Conservation (phyloP, 2,329 filamentous ascomycete genomes). For the Arthrobotrys entomopaga region DNA sequence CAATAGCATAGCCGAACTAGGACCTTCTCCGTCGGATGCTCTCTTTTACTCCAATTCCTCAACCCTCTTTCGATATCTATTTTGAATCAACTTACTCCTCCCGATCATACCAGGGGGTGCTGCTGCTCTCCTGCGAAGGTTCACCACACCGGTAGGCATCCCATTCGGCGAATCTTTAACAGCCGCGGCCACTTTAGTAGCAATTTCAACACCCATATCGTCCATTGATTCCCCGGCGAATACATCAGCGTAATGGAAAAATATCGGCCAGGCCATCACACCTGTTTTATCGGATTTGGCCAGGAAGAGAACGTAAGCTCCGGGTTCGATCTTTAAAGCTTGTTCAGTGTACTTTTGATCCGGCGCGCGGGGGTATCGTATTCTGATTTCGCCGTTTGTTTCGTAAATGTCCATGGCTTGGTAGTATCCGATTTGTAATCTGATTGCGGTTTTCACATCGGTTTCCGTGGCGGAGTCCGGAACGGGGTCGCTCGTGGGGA, state of each 20-base stretch:
- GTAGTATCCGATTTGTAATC: background rate
- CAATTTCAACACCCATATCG: background rate
- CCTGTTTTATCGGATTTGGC: slow-evolving; percentile 4
- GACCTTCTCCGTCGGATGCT: no score
- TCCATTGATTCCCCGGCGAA: background rate
- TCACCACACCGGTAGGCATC: background rate
- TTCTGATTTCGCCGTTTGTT: background rate
- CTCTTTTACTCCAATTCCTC: background rate
- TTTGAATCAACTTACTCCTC: no score
- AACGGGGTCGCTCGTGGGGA: background rate
- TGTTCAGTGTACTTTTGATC: background rate
- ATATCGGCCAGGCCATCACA: slow-evolving; percentile 1
- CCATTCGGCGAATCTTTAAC: background rate
- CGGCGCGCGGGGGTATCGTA: background rate
- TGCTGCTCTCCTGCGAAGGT: background rate
- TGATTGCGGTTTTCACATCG: background rate
- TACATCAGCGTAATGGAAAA: background rate
- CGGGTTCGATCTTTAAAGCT: background rate
- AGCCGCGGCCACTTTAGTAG: background rate
- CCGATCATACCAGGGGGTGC: no score
- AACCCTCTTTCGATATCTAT: background rate
- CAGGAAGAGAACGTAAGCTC: slow-evolving; percentile 6
- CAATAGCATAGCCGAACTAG: no score
- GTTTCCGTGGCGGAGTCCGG: background rate
- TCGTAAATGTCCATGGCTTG: background rate